These are phyloP conservation scores for Coemansia sp. DNA, from an alignment of 192 early-diverging fungal genomes.

Conservation along the genomic window DNA sequence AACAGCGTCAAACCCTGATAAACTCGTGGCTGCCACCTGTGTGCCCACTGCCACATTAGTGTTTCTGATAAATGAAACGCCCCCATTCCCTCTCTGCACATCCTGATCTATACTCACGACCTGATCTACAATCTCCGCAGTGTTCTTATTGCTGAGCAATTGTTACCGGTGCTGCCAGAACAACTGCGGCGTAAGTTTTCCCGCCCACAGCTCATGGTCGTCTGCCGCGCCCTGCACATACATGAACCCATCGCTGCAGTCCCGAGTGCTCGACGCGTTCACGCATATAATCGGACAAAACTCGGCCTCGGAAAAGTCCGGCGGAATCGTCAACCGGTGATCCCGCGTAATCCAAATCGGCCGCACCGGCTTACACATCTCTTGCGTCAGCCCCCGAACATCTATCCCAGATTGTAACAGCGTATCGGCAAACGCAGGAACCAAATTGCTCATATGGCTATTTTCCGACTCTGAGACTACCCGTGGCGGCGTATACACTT, in stretches of 20 bases:
- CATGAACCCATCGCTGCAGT: constrained; percentile 55
- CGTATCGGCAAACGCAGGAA: constrained; percentile 60
- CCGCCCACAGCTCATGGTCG: constrained; percentile 85
- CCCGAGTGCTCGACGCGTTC: constrained; percentile 68
- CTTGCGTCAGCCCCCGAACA: constrained; percentile 17
- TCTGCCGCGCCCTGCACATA: constrained; percentile 92
- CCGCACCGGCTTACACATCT: constrained; percentile 67
- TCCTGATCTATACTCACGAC: background rate
- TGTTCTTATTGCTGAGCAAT: background rate
- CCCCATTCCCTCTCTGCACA: constrained; percentile 6
- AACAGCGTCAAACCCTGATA: constrained; percentile 72
- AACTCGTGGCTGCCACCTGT: constrained; percentile 56
- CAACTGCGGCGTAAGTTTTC: constrained; percentile 61
- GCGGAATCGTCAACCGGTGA: constrained; percentile 41
- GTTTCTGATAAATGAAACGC: constrained; percentile 55
- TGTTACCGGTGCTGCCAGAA: constrained; percentile 63
- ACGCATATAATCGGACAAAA: constrained; percentile 80
- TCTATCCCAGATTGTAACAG: constrained; percentile 58
- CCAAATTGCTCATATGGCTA: constrained; percentile 60
- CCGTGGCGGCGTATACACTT: constrained; percentile 63
- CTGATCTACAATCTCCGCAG: background rate
- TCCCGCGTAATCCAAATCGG: constrained; percentile 81
- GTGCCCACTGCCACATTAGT: constrained; percentile 66
- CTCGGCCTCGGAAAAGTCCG: constrained; percentile 51
- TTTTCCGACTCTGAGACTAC: constrained; percentile 71